Evolutionary conservation across 164 flowering plant genomes (phyloP).

Genomic region (Vitis riparia): DNA sequence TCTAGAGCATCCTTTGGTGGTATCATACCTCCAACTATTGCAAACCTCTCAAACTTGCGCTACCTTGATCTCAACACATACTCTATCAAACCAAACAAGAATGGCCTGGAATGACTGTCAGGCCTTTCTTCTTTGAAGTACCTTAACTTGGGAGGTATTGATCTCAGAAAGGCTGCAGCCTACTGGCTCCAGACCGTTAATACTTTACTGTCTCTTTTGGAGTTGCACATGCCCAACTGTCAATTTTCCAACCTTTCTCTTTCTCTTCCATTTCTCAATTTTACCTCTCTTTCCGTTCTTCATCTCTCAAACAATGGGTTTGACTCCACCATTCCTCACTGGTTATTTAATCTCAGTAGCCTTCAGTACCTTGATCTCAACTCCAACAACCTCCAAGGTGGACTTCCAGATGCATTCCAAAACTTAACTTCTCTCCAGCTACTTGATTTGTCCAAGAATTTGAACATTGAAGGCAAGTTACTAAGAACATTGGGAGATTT

Average conservation of each 20-base stretch:
- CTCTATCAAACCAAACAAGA: background rate
- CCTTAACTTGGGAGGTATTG: slow-evolving; percentile 14
- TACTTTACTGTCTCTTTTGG: slow-evolving; percentile 20
- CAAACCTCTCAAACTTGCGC: slow-evolving; percentile 20
- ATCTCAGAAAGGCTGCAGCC: slow-evolving; percentile 4
- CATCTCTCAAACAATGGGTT: slow-evolving; percentile 16
- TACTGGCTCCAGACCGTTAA: slow-evolving; percentile 22
- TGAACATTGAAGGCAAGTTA: background rate
- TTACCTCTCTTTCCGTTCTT: slow-evolving; percentile 9
- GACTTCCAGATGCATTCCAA: too few relatives aligned
- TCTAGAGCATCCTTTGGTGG: slow-evolving; percentile 20
- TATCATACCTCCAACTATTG: slow-evolving; percentile 19
- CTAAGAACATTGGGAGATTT: slow-evolving; percentile 7
- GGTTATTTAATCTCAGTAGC: slow-evolving; percentile 13
- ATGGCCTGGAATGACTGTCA: slow-evolving; percentile 18
- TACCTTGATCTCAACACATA: slow-evolving; percentile 17
- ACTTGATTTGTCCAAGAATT: background rate
- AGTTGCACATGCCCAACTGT: slow-evolving; percentile 16
- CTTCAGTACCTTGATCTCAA: slow-evolving; percentile 7
- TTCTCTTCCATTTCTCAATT: slow-evolving; percentile 3
- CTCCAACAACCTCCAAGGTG: too few relatives aligned
- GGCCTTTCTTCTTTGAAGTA: slow-evolving; percentile 20
- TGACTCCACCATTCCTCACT: background rate
- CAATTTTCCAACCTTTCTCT: background rate
- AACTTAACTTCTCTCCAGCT: too few relatives aligned